Evolutionary conservation across 257 asterid species (phyloP), one percentile per base, ranked within the genome.

Genomic region (Solanum pennellii): DNA sequence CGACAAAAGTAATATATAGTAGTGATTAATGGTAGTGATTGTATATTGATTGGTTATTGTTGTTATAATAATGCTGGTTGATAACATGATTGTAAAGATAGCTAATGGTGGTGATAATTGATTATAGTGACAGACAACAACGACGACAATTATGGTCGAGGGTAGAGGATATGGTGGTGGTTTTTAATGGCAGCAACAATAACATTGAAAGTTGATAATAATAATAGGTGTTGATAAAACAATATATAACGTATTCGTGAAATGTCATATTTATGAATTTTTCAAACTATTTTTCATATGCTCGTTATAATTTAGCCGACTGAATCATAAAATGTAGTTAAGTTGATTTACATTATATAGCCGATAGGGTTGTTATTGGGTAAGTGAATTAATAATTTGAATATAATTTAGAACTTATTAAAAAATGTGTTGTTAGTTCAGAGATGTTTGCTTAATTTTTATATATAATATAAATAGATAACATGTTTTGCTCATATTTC

Each of bases 401-500:
- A 56, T 56, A 56, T 18, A 0, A 18, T 18, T 1, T 0, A 18
- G 0, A 56, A 56, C 5, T 18, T 56, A 56, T 56, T 56, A 56
- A 52, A 56, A 6, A 56, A 56, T 1, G 0, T 0, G 5, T 56
- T 7, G 7, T 52, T 16, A 0, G 23, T 52, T 52, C 0, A 52
- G 1, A 52, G 1, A 52, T 3, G 11, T 56, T 56, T 52, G 62
- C 62, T 14, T 14, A 47, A 47, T 14, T 49, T 49, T 49, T 49
- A 49, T 49, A 12, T 45, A 45, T 45, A 45, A 12, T 41, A 42
- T 12, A 52, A 52, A 52, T 18, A 4, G n/a, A 52, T 52, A 52
- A 7, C n/a, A 52, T 52, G 11, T 7, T 18, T 52, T 18, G 11
- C n/a, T 52, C 11, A 0, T 52, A 52, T 7, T 52, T 18, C 5